phyloP scores from a whole-genome alignment of 768 basidiomycete genomes.

The Stropharia rugosoannulata region DNA sequence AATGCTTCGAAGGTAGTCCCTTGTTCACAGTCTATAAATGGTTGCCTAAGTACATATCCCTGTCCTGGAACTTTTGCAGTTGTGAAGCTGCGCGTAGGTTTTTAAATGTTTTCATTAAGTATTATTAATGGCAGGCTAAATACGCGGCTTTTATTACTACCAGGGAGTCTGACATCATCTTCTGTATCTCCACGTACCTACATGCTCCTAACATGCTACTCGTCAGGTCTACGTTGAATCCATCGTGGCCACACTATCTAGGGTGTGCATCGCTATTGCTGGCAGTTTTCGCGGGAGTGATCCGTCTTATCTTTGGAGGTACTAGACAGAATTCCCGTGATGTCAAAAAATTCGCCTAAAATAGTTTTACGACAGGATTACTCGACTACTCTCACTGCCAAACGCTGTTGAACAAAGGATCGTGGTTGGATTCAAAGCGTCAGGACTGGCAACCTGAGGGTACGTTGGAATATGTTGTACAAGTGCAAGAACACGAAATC shows the following conservation, averaged over 20 bases:
- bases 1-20: too few species aligned
- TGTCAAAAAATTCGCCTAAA: neutral
- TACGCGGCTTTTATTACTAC: too few species aligned
- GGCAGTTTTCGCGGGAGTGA: constrained; percentile 41
- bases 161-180: neutral
- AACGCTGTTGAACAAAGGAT: constrained; percentile 67
- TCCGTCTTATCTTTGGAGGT: constrained; percentile 46
- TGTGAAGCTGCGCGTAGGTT: too few species aligned
- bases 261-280: constrained; percentile 36
- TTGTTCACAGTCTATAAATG: too few species aligned
- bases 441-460: constrained; percentile 90
- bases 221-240: constrained; percentile 30
- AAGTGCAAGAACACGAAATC: neutral
- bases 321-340: constrained; percentile 15
- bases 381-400: constrained; percentile 73
- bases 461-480: constrained; percentile 27
- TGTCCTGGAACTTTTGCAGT: too few species aligned
- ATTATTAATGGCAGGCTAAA: too few species aligned
- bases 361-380: constrained; percentile 47
- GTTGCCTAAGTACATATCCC: too few species aligned
- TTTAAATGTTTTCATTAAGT: too few species aligned
- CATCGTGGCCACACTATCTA: constrained; percentile 51
- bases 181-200: neutral
- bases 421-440: constrained; percentile 70
- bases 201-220: constrained; percentile 15